Base-by-base conservation (phyloP, 192 early-diverging fungal species). In the Paraglomus occultum region DNA sequence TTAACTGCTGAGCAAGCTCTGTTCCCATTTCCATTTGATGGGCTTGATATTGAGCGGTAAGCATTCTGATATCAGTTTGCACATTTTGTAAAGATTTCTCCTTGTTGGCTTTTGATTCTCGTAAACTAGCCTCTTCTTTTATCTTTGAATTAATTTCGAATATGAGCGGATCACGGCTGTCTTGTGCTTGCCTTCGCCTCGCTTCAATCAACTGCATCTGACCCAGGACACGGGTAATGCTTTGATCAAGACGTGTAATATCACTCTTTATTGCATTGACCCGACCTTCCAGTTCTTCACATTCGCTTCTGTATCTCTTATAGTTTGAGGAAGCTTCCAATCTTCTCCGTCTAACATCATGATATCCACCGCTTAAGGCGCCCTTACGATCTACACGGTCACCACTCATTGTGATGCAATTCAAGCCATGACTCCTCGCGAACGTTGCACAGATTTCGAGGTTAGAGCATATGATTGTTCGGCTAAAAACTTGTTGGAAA, bases 371-470 rank as follows among this genome's bases (percentile, higher is more conserved):
- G 45, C 89, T 91, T 23, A 99, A 82, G 14, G 93, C 93, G 23
- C 97, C 97, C 64, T 94, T 93, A 17, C 91, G 82, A 66, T 96
- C 97, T 6, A 94, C 92, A 46, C 92, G 89, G 73, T 97, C 95
- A 62, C 67, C 95, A 54, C 94, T 91, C 18, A 95, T 73, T 4
- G 97, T 99, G 10, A 99, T 94, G 0, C 89, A 90, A 8, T 89
- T 94, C 40, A 97, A 76, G 5, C 85, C 83, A 68, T 91, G 88
- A 50, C 78, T 81, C 61, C 89, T 85, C 5, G 97, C 90, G 75
- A 91, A 93, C 17, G 78, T 85, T 5, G 88, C 79, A 40, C 91
- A 94, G 11, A 92, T 86, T 65, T 94, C 91, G 20, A 99, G 78
- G 44, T 83, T 87, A 44, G 87, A 88, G 68, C 93, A 94, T 52